Evolutionary conservation across 805 yeast genomes (phyloP), one percentile per base, ranked within the genome.

Genomic region (Saccharomycopsis sp.): DNA sequence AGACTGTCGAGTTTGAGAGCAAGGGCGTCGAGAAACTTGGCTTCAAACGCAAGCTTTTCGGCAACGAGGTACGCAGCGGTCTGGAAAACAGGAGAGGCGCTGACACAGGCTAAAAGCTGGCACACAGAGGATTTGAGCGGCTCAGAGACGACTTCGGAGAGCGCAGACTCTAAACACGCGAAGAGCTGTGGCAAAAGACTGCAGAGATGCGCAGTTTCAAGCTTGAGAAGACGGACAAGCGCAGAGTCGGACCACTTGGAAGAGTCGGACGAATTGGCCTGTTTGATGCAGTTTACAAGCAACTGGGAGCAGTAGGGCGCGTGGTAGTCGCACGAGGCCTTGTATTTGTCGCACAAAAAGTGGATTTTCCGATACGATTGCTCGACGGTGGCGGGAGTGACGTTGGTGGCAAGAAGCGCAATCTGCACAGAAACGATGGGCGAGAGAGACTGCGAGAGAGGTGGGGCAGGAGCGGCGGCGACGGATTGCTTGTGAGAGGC

Each of bases 361-460:
- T 75, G 73, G 65, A 83, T 80, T 65, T 83, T 80, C 46, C 66
- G 64, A 53, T 68, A 65, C 24, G 76, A 71, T 20, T 70, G 60
- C 23, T 69, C 71, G 65, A 77, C 73, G 67, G 76, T 78, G 21
- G 70, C 68, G 23, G 69, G 69, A 34, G 73, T 67, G 61, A 78
- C 69, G 21, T 80, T 75, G 44, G 79, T 71, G 53, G 79, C 70
- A 53, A 83, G 70, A 53, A 84, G 73, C 18, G 80, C 74, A 48
- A 85, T 66, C 68, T 85, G 89, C 40, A 82, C 77, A 58, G 76
- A 66, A 51, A 77, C 69, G 54, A 80, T 79, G 65, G 65, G 48
- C 8, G 52, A 21, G 29, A 57, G 51, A 15, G 24, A 21, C 68
- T 9, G 69, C 14, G 24, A 24, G 15, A 18, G 40, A n/a, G n/a